These are phyloP conservation scores for Thelonectria discophora DNA, from an alignment of 2,329 filamentous ascomycete genomes.

Conservation along the genomic window DNA sequence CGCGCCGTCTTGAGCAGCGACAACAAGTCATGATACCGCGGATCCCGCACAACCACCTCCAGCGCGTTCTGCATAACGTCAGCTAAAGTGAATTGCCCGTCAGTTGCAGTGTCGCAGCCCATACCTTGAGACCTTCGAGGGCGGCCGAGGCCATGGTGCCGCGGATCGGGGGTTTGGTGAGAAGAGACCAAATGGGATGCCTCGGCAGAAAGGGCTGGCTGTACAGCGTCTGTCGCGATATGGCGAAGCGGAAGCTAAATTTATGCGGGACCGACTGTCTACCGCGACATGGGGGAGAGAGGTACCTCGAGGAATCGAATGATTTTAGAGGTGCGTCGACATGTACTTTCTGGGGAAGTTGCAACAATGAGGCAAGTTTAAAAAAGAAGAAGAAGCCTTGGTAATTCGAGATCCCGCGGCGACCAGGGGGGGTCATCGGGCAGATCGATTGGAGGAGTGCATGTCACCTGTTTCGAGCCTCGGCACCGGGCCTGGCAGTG, in stretches of 20 bases:
- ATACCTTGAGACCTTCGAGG: conserved; percentile 45
- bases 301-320: neutral
- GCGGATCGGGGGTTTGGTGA: neutral
- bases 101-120: no score
- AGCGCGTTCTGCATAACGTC: conserved; percentile 65
- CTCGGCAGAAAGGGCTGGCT: conserved; percentile 31
- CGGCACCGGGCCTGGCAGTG: conserved; percentile 26
- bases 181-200: conserved; percentile 13
- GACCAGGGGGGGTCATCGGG: conserved; percentile 11
- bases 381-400: conserved; percentile 2
- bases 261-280: conserved; percentile 3
- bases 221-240: conserved; percentile 8
- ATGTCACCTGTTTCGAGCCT: conserved; percentile 31
- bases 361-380: neutral
- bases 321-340: neutral
- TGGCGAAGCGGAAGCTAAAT: conserved; percentile 10
- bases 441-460: conserved; percentile 22
- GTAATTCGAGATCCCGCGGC: conserved; percentile 18
- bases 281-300: conserved; percentile 8
- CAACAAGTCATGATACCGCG: conserved; percentile 84
- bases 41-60: conserved; percentile 82
- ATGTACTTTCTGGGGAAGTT: conserved; percentile 1
- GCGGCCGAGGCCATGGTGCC: conserved; percentile 41
- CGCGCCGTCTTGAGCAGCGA: conserved; percentile 90
- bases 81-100: no score